phyloP scores from a whole-genome alignment of 129 eudicot genomes.

The Lactuca saligna region DNA sequence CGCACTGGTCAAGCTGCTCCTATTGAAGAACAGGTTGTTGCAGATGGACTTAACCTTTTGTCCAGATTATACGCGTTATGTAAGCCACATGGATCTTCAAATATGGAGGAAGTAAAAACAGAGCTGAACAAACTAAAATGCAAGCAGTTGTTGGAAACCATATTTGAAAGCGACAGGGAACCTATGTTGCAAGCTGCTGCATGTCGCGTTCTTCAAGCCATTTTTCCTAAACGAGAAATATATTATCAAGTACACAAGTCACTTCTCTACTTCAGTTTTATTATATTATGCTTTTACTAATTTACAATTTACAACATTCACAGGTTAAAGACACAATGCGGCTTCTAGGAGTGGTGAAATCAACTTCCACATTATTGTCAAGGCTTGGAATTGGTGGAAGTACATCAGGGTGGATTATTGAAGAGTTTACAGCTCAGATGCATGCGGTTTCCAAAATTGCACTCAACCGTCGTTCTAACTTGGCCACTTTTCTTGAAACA shows the following conservation, averaged over 20 bases:
- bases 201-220: slow-evolving; percentile 78
- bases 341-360: slow-evolving; percentile 89
- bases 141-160: slow-evolving; percentile 67
- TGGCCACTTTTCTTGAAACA: slow-evolving; percentile 77
- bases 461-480: slow-evolving; percentile 79
- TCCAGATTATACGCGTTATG: slow-evolving; percentile 61
- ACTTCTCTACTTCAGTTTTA: background rate
- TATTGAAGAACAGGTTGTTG: slow-evolving; percentile 86
- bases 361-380: slow-evolving; percentile 60
- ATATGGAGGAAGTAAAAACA: slow-evolving; percentile 52
- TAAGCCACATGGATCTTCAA: slow-evolving; percentile 51
- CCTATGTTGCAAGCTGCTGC: slow-evolving; percentile 89
- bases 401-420: slow-evolving; percentile 85
- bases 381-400: slow-evolving; percentile 85
- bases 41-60: slow-evolving; percentile 91
- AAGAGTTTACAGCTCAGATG: slow-evolving; percentile 96
- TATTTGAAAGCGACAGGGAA: slow-evolving; percentile 89
- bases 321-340: slow-evolving; percentile 95
- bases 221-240: slow-evolving; percentile 71
- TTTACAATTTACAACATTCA: slow-evolving; percentile 9
- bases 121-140: slow-evolving; percentile 63
- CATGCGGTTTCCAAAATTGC: slow-evolving; percentile 97
- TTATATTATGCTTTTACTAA: background rate
- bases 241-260: slow-evolving; percentile 68
- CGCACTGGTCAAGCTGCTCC: slow-evolving; percentile 63